Conservation (phyloP, 2,329 filamentous ascomycete genomes). For the Aureobasidium sp. region DNA sequence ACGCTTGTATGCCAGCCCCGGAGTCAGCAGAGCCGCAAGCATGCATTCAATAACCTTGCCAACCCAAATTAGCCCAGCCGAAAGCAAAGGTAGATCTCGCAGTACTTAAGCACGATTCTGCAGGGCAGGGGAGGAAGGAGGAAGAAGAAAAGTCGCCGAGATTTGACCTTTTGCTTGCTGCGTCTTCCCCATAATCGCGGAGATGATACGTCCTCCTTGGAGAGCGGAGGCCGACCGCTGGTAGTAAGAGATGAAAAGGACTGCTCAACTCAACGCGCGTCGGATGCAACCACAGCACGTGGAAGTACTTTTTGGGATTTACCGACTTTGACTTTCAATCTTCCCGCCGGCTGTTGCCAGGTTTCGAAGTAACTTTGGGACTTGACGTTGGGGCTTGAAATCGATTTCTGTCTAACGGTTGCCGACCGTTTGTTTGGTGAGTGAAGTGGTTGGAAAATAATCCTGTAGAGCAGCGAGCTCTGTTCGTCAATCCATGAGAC, state of each 20-base stretch:
- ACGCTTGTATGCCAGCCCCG: too few relatives aligned
- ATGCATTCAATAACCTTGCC: too few relatives aligned
- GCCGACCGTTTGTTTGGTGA: not conserved
- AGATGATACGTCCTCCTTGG: not conserved
- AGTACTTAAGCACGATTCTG: too few relatives aligned
- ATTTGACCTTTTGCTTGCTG: not conserved
- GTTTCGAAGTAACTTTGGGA: not conserved
- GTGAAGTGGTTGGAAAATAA: not conserved
- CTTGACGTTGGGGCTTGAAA: not conserved
- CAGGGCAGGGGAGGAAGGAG: too few relatives aligned
- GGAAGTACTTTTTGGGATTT: not conserved
- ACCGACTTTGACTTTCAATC: not conserved
- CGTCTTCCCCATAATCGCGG: not conserved
- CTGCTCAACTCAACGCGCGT: not conserved
- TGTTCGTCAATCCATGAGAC: not conserved
- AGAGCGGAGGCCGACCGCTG: not conserved
- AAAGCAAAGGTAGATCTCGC: not conserved
- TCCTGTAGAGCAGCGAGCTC: not conserved
- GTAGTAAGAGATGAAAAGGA: not conserved
- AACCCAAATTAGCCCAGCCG: too few relatives aligned
- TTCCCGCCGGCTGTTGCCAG: not conserved
- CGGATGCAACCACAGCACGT: not conserved
- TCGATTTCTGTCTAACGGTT: not conserved
- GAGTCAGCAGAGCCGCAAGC: too few relatives aligned
- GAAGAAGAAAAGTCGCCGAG: not conserved